Evolutionary conservation across 306 rosid species (phyloP).

Genomic region (Casuarina glauca): DNA sequence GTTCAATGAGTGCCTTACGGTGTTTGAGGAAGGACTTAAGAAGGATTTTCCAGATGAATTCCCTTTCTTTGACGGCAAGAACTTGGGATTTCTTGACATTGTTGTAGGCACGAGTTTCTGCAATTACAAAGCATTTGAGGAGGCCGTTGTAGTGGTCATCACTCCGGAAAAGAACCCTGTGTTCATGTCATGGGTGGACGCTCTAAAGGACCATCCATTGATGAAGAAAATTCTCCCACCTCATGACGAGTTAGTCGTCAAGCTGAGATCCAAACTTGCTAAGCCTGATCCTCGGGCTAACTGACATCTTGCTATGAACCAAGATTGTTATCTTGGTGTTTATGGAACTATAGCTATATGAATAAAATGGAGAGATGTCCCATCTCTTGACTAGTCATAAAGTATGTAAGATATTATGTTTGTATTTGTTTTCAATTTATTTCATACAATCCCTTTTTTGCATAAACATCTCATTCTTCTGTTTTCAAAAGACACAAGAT

Average conservation of each 20-base stretch:
- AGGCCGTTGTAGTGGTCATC: slow-evolving; percentile 21
- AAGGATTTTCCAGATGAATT: slow-evolving; percentile 27
- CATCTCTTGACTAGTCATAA: too few species aligned
- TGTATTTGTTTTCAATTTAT: too few species aligned
- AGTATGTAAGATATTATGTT: too few species aligned
- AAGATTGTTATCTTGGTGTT: too few species aligned
- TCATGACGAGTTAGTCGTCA: slow-evolving; percentile 38
- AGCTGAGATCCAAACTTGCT: neutral
- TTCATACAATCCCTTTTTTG: too few species aligned
- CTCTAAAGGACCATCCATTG: slow-evolving; percentile 38
- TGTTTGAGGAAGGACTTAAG: slow-evolving; percentile 46
- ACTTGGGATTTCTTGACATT: slow-evolving; percentile 39
- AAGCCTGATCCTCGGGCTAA: neutral
- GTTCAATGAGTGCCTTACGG: slow-evolving; percentile 12
- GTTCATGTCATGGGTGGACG: slow-evolving; percentile 40
- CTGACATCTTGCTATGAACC: too few species aligned
- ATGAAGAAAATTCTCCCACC: slow-evolving; percentile 44
- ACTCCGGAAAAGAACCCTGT: slow-evolving; percentile 15
- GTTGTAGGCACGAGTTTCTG: slow-evolving; percentile 35
- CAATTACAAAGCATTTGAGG: slow-evolving; percentile 34
- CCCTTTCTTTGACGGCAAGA: slow-evolving; percentile 15
- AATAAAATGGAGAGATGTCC: too few species aligned
- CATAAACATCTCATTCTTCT: too few species aligned
- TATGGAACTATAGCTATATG: too few species aligned
- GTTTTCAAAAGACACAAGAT: too few species aligned